Base-by-base conservation (phyloP, 2,329 filamentous ascomycete genomes). In the Fusarium subglutinans region DNA sequence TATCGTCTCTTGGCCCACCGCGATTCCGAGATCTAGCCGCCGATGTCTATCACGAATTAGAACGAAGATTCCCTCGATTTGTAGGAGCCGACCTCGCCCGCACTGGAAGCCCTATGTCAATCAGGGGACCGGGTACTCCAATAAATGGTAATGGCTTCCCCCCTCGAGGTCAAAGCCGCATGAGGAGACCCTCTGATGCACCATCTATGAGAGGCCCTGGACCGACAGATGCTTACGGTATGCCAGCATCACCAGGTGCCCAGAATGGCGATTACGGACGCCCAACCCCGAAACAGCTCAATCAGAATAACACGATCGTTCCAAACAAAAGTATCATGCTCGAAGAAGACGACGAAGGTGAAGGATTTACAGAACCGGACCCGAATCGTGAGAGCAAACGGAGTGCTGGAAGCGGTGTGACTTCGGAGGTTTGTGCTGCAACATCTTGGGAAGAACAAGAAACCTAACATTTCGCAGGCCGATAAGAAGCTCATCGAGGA, bases 321-420 rank as follows among this genome's bases (percentile, higher is more conserved):
- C 96, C 96, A 2, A 98, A 98, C 81, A 99, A 98, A 84, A 97
- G 96, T 79, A 98, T 94, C 2, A 95, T 98, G 92, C 91, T 98
- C 3, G 96, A 99, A 82, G 96, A 98, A 80, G 95, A 97, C 74
- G 95, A 97, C 76, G 94, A 94, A 73, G 87, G 87, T 56, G 88
- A 78, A 53, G 87, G 89, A 6, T 93, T 93, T 80, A 89, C 88
- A 35, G 79, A 80, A 28, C 73, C 77, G 37, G 72, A 68, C 41
- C 77, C 77, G 30, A 83, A 77, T 26, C 69, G 75, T 28, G 78
- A 77, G 26, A 79, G 77, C 64, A 79, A 83, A 53, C 77, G 78
- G 43, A 82, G 78, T 60, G 79, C 75, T 10, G 78, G 74, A 26
- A 80, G 79, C 26, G 76, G 75, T 30, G 62, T 59, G 26, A 68